Base-by-base conservation (phyloP, 495 filamentous ascomycete genomes). In the Stereocaulon alpinum region DNA sequence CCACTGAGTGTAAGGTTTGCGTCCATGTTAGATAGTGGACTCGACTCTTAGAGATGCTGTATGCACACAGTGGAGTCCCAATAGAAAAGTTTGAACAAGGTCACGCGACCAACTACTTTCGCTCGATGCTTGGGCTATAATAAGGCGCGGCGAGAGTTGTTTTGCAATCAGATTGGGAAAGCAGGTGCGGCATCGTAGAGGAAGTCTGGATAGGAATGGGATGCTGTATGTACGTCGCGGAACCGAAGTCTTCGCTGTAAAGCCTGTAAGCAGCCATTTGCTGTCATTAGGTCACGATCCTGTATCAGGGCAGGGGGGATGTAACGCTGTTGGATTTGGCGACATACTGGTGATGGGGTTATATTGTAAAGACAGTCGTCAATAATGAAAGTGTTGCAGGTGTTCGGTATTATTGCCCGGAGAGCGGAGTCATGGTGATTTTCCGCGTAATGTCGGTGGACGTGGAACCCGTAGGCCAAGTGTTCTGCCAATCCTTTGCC, bases 1-100 rank as follows among this genome's bases (percentile, higher is more conserved):
- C 66, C 58, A n/a, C n/a, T 40, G 43, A 69, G 61, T n/a, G 63
- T 69, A 34, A 69, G 44, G 34, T 67, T 69, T 12, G 58, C n/a
- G 11, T 20, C 61, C 61, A 66, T 68, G 20, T n/a, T 48, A 22
- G 20, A 14, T 68, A 15, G 15, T 43, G 34, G 20, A 18, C 14
- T 27, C 0, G 17, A 2, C 27, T 17, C 2, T 27, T 20, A 5
- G 41, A 41, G 6, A 0, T 20, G 7, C 32, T 30, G 27, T 29
- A 42, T 18, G 45, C 29, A 49, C 14, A 59, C n/a, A 20, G 56
- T 63, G 11, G 57, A 37, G 3, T 27, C 63, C 60, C 61, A 61
- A 40, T 24, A 55, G 22, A 5, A 6, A 40, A n/a, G 2, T 9
- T 12, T 6, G 3, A 12, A 9, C n/a, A 40, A 20, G 42, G 58